These are phyloP conservation scores for Lotus japonicus DNA, from an alignment of 306 rosid species.

Conservation along the genomic window DNA sequence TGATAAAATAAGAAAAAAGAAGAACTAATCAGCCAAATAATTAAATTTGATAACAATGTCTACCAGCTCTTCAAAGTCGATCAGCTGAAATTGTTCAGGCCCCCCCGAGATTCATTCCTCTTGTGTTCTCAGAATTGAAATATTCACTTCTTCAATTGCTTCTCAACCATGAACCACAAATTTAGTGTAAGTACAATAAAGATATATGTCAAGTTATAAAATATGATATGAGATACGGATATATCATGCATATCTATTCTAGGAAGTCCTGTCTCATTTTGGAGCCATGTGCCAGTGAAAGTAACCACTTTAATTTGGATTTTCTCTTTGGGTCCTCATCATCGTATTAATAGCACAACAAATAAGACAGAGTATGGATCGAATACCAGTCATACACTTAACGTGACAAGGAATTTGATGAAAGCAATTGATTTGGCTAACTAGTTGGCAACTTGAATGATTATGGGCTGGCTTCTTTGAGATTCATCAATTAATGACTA, in stretches of 20 bases:
- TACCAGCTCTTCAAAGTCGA: constrained; percentile 8
- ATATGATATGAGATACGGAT: neutral
- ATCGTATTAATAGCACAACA: constrained; percentile 17
- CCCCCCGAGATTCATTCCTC: constrained; percentile 6
- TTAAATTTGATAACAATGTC: constrained; percentile 20
- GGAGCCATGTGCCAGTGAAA: constrained; percentile 24
- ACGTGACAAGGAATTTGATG: constrained; percentile 29
- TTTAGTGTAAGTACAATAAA: neutral
- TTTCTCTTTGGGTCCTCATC: constrained; percentile 15
- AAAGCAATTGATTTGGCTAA: constrained; percentile 19
- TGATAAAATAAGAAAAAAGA: neutral
- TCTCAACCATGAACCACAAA: constrained; percentile 13
- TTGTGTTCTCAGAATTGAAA: neutral
- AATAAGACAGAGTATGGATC: constrained; percentile 14
- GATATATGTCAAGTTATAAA: neutral
- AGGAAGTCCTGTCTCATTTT: constrained; percentile 2
- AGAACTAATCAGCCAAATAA: neutral
- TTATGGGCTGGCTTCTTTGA: neutral
- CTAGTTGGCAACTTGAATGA: constrained; percentile 1
- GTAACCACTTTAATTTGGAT: constrained; percentile 20
- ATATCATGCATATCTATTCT: neutral
- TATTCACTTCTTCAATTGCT: neutral
- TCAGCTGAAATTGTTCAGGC: neutral
- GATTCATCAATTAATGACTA: neutral
- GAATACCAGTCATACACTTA: neutral